Conservation (phyloP, 2,329 filamentous ascomycete species). For the Colletotrichum tamarilloi region DNA sequence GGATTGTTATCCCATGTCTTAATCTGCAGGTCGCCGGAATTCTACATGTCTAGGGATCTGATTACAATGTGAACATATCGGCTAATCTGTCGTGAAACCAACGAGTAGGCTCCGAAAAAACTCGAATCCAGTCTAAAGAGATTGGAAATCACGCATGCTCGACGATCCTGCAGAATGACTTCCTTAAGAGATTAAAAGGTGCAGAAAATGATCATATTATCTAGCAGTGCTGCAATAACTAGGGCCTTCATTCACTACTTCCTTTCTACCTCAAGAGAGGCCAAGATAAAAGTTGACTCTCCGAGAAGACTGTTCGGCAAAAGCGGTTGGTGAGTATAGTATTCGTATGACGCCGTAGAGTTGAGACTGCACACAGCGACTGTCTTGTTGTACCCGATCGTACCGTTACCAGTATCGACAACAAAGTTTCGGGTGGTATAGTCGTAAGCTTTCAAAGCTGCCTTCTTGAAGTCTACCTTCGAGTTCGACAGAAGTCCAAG, state of each 20-base stretch:
- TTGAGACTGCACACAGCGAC: constrained; percentile 54
- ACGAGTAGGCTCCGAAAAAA: too few species aligned
- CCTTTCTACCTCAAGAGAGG: constrained; percentile 49
- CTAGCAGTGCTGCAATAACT: background rate
- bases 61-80: too few species aligned
- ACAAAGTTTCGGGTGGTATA: constrained; percentile 31
- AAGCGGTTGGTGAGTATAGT: constrained; percentile 50
- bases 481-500: constrained; percentile 9
- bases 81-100: too few species aligned
- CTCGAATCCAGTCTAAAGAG: too few species aligned
- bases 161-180: too few species aligned
- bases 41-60: too few species aligned
- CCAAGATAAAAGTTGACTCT: constrained; percentile 49
- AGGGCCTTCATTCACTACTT: background rate
- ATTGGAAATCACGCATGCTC: too few species aligned
- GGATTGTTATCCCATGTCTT: too few species aligned
- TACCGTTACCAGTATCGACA: constrained; percentile 18
- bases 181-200: too few species aligned
- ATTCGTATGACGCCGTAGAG: constrained; percentile 53
- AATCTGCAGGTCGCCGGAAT: too few species aligned
- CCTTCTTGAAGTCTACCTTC: background rate
- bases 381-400: constrained; percentile 47
- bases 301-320: constrained; percentile 51
- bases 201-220: background rate
- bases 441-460: constrained; percentile 29